Base-by-base conservation (phyloP, 352 stramenopile genomes). In the Phytophthora quininea region DNA sequence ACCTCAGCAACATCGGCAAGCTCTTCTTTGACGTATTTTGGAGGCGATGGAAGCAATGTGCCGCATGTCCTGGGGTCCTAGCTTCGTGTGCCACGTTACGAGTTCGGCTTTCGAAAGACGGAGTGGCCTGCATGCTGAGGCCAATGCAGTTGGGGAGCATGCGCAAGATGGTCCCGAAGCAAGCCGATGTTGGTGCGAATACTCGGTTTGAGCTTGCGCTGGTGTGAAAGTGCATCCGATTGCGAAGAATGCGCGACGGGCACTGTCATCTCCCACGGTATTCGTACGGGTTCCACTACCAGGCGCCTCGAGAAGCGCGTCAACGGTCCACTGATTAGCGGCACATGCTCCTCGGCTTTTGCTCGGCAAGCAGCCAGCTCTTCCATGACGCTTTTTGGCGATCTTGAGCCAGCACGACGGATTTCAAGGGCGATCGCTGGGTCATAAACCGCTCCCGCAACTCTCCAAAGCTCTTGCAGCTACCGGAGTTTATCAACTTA, bases 211-310 rank as follows among this genome's bases (percentile, higher is more conserved):
- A 89, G 64, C 52, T 80, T 86, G 51, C 82, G 77, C 58, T 90
- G 82, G 64, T 77, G 65, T 1, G 77, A 81, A 30, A 82, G 55
- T 15, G 49, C 51, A 48, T 67, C 54, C 5, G 56, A 60, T 4
- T 29, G 59, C 33, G 57, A 62, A 14, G 45, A 27, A 24, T 54
- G 47, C 0, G 62, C 46, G 7, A 82, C 69, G 2, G 85, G 85
- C 4, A 90, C 74, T 0, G 80, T 93, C 70, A 91, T 75, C 54
- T 90, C 74, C 85, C 85, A 93, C 19, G 82, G 82, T 52, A 91
- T 84, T 10, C 79, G 69, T 14, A 91, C 85, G 0, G 84, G 76
- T 0, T 60, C 69, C 15, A 80, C 69, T 27, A 90, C 73, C 10
- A 89, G 69, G 12, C 70, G 65, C n/a, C 69, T 70, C 6, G 73